Percentiles rank a stretch among this genome's conserved stretches.
Evolutionary conservation across 805 yeast genomes (phyloP).

Genomic region (Ogataea methylovora): DNA sequence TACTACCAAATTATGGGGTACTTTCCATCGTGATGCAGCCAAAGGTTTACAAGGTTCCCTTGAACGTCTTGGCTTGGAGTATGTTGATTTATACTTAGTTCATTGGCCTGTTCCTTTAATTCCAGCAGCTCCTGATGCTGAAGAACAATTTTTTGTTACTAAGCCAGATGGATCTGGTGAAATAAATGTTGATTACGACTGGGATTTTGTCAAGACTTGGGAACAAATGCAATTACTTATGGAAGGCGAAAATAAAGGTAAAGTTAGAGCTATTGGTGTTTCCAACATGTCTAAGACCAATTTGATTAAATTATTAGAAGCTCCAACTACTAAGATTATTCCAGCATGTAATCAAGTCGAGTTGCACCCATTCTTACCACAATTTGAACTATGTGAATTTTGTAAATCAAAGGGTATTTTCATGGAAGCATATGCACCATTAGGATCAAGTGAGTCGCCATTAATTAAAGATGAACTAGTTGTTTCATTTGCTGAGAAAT

Average conservation of each 20-base stretch:
- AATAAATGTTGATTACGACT: slow-evolving; percentile 18
- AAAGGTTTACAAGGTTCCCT: slow-evolving; percentile 52
- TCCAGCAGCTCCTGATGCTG: slow-evolving; percentile 24
- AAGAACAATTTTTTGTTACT: slow-evolving; percentile 16
- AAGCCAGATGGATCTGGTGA: slow-evolving; percentile 16
- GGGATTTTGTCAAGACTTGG: slow-evolving; percentile 51
- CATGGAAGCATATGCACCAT: slow-evolving; percentile 72
- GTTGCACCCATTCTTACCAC: slow-evolving; percentile 64
- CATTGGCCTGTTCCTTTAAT: slow-evolving; percentile 74
- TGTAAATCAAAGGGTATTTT: slow-evolving; percentile 45
- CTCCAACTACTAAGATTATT: slow-evolving; percentile 37
- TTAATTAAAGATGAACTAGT: slow-evolving; percentile 37
- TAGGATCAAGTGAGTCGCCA: slow-evolving; percentile 56
- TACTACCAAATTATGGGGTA: slow-evolving; percentile 64
- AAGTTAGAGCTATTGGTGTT: slow-evolving; percentile 64
- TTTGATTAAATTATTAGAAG: slow-evolving; percentile 40
- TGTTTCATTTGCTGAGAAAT: slow-evolving; percentile 34
- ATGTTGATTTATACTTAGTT: slow-evolving; percentile 69
- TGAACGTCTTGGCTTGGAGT: slow-evolving; percentile 57
- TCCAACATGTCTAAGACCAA: slow-evolving; percentile 59
- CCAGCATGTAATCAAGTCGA: slow-evolving; percentile 77
- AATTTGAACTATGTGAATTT: slow-evolving; percentile 46
- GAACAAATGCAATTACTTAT: slow-evolving; percentile 52
- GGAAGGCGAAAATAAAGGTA: slow-evolving; percentile 37
- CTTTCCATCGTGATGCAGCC: slow-evolving; percentile 41